Base-by-base conservation (phyloP, 2,329 filamentous ascomycete species). In the Diaporthe eres region DNA sequence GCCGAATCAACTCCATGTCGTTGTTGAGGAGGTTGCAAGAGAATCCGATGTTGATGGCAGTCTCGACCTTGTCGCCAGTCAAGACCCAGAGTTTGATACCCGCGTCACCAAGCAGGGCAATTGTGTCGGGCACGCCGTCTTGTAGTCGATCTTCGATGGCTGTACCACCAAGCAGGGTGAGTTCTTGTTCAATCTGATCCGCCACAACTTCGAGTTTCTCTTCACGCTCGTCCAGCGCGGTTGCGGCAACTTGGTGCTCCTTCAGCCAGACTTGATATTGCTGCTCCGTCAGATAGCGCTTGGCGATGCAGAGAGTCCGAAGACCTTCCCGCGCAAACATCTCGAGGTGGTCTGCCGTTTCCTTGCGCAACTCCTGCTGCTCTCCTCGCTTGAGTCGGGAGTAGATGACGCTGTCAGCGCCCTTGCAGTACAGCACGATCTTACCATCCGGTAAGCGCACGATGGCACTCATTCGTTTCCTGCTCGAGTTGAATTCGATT, bases 51-150 rank as follows among this genome's bases (percentile, higher is more conserved):
- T 99, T 99, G 91, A 99, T 99, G 75, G 97, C 97, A 34, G 97
- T 99, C 86, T 99, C 97, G 44, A 98, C 96, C 85, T 98, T 99
- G 88, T 99, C 97, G 78, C 97, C 97, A 22, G 97, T 99, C 78
- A 99, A 87, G 72, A 99, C 97, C 97, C 97, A 99, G 10, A 99
- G 91, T 85, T 99, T 99, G 85, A 99, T 98, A 83, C 97, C 97
- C 72, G 97, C 97, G 81, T 95, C 92, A 42, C 94, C 96, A 71
- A 99, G 92, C 60, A 99, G 87, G 70, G 94, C 94, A 80, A 99
- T 99, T 0, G 97, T 96, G 82, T 98, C 97, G 9, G 97, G 97
- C 4, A 99, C 97, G 76, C 96, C 97, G 80, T 99, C 97, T 85
- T 99, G 97, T 39, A 99, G 89, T 80, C 96, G 92, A 88, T 99